phyloP scores from a whole-genome alignment of 1,139 yeast genomes.

The Kodamaea derodonti region DNA sequence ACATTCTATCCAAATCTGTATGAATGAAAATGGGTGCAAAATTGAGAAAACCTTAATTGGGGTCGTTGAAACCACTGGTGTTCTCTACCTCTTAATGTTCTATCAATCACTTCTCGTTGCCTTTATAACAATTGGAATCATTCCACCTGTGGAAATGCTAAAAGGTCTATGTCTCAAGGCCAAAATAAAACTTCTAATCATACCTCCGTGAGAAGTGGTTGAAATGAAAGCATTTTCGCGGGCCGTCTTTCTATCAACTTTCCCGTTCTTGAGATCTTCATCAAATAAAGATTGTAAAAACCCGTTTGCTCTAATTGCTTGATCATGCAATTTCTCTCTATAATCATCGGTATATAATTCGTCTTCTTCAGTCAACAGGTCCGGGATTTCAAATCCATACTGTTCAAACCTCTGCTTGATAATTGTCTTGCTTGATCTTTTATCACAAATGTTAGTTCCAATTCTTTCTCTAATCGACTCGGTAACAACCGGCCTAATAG shows the following conservation, averaged over 20 bases:
- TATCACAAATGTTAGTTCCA: slow-evolving; percentile 23
- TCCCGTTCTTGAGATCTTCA: slow-evolving; percentile 15
- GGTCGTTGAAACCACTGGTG: too few relatives aligned
- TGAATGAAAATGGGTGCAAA: too few relatives aligned
- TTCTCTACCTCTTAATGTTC: too few relatives aligned
- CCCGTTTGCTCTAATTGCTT: slow-evolving; percentile 17
- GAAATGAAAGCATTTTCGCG: slow-evolving; percentile 15
- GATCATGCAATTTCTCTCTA: slow-evolving; percentile 19
- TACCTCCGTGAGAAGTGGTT: slow-evolving; percentile 27
- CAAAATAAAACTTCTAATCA: slow-evolving; percentile 19
- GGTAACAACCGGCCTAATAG: slow-evolving; percentile 11
- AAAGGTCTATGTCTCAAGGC: slow-evolving; percentile 22
- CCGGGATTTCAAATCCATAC: slow-evolving; percentile 28
- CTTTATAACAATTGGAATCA: slow-evolving; percentile 24
- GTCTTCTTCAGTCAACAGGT: slow-evolving; percentile 19
- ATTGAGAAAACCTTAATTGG: too few relatives aligned
- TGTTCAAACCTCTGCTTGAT: slow-evolving; percentile 33
- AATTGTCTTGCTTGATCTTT: slow-evolving; percentile 24
- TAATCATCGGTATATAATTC: slow-evolving; percentile 11
- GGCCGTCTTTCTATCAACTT: slow-evolving; percentile 14
- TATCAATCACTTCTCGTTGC: too few relatives aligned
- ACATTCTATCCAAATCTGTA: too few relatives aligned
- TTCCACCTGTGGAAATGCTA: slow-evolving; percentile 31
- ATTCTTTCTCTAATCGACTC: slow-evolving; percentile 15
- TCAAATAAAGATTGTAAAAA: slow-evolving; percentile 20